These are phyloP conservation scores for Penicillium ucsense DNA, from an alignment of 495 filamentous ascomycete species.

Conservation along the genomic window DNA sequence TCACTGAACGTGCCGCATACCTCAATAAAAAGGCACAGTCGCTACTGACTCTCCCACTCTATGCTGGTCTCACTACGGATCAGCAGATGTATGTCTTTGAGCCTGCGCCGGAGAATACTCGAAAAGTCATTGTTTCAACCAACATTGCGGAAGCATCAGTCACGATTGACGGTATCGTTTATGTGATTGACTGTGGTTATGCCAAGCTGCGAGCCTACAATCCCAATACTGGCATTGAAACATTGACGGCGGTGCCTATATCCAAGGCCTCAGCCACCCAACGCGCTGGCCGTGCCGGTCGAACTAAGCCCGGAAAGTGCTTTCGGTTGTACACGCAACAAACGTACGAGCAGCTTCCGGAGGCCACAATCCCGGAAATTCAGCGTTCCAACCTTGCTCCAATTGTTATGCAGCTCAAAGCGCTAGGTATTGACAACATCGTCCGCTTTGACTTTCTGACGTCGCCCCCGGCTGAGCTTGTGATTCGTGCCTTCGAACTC, in stretches of 20 bases:
- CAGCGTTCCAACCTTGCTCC: constrained; percentile 90
- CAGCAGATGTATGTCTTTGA: constrained; percentile 93
- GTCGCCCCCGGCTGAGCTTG: constrained; percentile 75
- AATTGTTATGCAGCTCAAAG: constrained; percentile 86
- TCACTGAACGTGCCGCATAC: constrained; percentile 66
- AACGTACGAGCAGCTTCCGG: constrained; percentile 57
- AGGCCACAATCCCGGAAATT: constrained; percentile 78
- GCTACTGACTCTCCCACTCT: constrained; percentile 73
- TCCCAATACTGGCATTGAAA: constrained; percentile 80
- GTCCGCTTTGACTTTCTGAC: constrained; percentile 86
- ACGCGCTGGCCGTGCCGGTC: constrained; percentile 81
- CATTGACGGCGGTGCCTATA: constrained; percentile 74
- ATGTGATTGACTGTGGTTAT: constrained; percentile 86
- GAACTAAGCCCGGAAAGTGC: constrained; percentile 90
- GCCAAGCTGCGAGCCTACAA: constrained; percentile 89
- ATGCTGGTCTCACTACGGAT: constrained; percentile 79
- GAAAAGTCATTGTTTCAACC: constrained; percentile 90
- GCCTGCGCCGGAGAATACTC: constrained; percentile 67
- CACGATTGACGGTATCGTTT: constrained; percentile 88
- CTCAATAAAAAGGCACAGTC: constrained; percentile 62
- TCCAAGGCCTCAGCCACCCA: constrained; percentile 92
- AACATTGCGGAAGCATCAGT: constrained; percentile 96
- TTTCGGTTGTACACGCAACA: constrained; percentile 86
- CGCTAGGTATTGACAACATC: constrained; percentile 92
- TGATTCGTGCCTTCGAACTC: constrained; percentile 80